Evolutionary conservation across 2,329 filamentous ascomycete genomes (phyloP).

Genomic region (Fusarium annulatum): DNA sequence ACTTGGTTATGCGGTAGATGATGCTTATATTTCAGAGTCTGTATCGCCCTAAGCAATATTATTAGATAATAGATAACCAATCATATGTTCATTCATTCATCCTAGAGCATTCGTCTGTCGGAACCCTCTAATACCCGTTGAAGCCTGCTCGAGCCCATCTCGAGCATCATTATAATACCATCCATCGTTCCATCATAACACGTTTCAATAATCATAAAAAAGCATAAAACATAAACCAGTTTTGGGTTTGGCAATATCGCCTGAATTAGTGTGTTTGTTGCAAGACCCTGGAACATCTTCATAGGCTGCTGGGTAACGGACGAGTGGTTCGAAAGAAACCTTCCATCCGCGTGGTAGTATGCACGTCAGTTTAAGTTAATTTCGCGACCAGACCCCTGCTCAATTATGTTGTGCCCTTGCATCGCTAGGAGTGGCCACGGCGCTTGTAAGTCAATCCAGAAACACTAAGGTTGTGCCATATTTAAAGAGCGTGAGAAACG

Average conservation of each 20-base stretch:
- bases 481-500: slow-evolving; percentile 81
- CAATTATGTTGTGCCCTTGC: slow-evolving; percentile 6
- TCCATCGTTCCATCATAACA: slow-evolving; percentile 23
- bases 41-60: not conserved
- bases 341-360: slow-evolving; percentile 31
- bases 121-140: not conserved
- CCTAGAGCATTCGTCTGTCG: not conserved
- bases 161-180: slow-evolving; percentile 17
- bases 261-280: not conserved
- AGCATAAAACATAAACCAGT: slow-evolving; percentile 14
- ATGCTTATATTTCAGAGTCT: not conserved
- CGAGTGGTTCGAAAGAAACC: slow-evolving; percentile 16
- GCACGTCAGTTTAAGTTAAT: slow-evolving; percentile 17
- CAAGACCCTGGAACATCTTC: not conserved
- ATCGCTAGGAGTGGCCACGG: slow-evolving; percentile 2
- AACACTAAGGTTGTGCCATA: not conserved
- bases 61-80: not conserved
- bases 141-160: not conserved
- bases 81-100: not conserved
- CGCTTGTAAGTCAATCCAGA: not conserved
- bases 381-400: slow-evolving; percentile 23
- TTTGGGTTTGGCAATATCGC: not conserved
- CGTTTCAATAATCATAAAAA: slow-evolving; percentile 34
- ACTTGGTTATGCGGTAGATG: not conserved
- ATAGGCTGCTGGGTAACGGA: slow-evolving; percentile 4